phyloP scores from a whole-genome alignment of 371 early-diverging fungal genomes.

The Apophysomyces elegans region DNA sequence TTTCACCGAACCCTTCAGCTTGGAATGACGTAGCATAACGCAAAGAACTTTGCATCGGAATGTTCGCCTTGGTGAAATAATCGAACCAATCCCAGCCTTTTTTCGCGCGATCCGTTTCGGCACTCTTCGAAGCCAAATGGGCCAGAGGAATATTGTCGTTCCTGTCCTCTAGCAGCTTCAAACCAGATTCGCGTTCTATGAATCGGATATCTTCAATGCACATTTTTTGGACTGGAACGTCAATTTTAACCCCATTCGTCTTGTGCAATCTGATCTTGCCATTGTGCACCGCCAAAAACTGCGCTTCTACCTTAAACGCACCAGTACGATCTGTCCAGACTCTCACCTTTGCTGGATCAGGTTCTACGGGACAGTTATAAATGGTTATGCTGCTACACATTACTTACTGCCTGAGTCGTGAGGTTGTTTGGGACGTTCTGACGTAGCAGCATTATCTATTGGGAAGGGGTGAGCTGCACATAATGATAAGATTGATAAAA shows the following conservation, averaged over 20 bases:
- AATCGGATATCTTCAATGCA: constrained; percentile 73
- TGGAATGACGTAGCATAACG: constrained; percentile 83
- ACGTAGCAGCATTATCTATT: not conserved
- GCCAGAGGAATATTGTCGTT: constrained; percentile 56
- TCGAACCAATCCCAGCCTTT: constrained; percentile 86
- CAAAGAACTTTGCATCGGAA: constrained; percentile 73
- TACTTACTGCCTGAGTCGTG: constrained; percentile 30
- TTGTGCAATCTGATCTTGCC: constrained; percentile 92
- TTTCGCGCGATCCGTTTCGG: constrained; percentile 18
- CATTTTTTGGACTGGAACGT: constrained; percentile 90
- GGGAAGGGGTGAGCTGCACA: not conserved
- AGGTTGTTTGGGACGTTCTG: constrained; percentile 33
- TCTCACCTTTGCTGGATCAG: constrained; percentile 70
- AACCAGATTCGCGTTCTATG: constrained; percentile 63
- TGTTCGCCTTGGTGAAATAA: constrained; percentile 79
- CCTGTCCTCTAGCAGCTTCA: constrained; percentile 49
- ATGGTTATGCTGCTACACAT: not conserved
- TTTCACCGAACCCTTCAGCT: constrained; percentile 74
- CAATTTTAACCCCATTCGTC: constrained; percentile 92
- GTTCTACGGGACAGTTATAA: constrained; percentile 24
- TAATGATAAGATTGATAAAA: not conserved
- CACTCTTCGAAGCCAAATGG: constrained; percentile 35
- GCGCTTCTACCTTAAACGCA: constrained; percentile 90
- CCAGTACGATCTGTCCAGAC: constrained; percentile 95
- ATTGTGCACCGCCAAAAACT: constrained; percentile 74